A percentile compares a stretch with the other conserved stretches of the same genome.
Conservation (phyloP, 169 alveolate species). For the Plasmodium coatneyi region DNA sequence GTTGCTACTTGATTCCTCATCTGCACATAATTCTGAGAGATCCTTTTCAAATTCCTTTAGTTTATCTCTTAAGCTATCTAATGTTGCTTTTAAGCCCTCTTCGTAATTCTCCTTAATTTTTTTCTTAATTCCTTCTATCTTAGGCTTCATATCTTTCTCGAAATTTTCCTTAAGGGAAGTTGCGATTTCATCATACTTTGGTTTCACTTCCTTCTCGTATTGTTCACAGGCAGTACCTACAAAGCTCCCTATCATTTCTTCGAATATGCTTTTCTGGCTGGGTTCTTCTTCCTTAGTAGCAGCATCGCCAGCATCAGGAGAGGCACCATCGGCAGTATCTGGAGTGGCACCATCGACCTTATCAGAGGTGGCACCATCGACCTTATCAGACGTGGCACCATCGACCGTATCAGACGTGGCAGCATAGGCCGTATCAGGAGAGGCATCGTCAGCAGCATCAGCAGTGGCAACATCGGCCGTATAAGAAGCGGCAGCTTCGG, state of each 20-base stretch:
- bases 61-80: slow-evolving; percentile 1
- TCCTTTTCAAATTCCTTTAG: slow-evolving; percentile 6
- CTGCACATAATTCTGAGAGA: neutral
- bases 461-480: neutral
- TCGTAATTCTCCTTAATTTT: neutral
- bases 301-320: neutral
- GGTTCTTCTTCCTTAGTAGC: neutral
- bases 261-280: neutral
- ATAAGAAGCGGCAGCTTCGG: neutral
- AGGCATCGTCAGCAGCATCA: neutral
- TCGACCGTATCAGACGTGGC: no score
- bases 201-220: neutral
- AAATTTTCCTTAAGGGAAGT: neutral
- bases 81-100: neutral
- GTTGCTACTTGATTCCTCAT: neutral
- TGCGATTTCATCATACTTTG: neutral
- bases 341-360: no score
- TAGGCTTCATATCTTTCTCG: slow-evolving; percentile 11
- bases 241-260: neutral
- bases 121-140: slow-evolving; percentile 7
- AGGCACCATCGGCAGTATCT: neutral
- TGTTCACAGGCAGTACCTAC: neutral
- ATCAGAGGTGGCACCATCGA: no score
- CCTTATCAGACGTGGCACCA: no score
- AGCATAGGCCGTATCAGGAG: no score